These are phyloP conservation scores for Hibiscus tridactylites DNA, from an alignment of 345 rosid genomes.

Conservation along the genomic window DNA sequence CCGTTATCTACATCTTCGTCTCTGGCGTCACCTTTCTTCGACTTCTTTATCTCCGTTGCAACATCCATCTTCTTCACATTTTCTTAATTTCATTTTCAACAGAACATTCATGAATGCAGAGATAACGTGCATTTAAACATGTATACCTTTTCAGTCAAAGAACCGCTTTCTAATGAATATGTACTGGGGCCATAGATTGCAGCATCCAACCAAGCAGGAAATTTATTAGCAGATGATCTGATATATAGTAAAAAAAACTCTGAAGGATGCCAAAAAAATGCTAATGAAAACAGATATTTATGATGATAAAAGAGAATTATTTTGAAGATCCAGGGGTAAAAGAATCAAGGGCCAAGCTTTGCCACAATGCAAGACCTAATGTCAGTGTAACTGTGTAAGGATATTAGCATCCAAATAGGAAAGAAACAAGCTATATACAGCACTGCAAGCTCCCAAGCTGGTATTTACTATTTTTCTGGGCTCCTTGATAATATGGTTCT, in stretches of 20 bases:
- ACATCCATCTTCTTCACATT: no score
- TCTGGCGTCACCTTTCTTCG: no score
- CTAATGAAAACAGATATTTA: neutral
- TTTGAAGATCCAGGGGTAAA: conserved; percentile 16
- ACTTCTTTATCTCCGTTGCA: no score
- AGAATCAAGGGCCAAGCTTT: conserved; percentile 26
- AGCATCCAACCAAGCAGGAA: conserved; percentile 53
- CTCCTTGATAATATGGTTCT: conserved; percentile 13
- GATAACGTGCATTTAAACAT: neutral
- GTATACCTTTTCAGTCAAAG: conserved; percentile 34
- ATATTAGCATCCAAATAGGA: neutral
- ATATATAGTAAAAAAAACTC: neutral
- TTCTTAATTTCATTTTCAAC: no score
- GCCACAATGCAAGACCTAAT: conserved; percentile 49
- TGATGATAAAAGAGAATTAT: conserved; percentile 26
- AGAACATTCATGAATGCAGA: neutral
- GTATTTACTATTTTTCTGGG: conserved; percentile 33
- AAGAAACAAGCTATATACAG: neutral
- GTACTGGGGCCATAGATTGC: conserved; percentile 28
- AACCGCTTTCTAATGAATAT: conserved; percentile 20
- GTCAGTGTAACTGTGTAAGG: neutral
- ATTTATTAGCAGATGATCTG: conserved; percentile 37
- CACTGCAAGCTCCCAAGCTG: neutral
- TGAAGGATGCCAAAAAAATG: conserved; percentile 5
- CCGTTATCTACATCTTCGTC: no score